These are phyloP conservation scores for Castanea sativa DNA, from an alignment of 306 rosid genomes.

Conservation along the genomic window DNA sequence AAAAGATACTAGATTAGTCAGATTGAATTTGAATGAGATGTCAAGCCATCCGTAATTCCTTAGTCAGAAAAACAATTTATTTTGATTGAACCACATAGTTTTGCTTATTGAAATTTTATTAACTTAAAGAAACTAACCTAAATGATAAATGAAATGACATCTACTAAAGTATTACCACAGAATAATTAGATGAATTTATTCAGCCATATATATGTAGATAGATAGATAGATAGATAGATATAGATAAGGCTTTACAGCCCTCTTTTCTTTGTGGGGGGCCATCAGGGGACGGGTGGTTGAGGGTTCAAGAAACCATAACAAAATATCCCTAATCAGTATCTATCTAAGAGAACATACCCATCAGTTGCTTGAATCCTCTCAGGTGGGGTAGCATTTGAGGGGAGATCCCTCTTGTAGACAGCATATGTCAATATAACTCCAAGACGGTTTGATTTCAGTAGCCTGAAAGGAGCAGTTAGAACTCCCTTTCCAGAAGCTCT, in stretches of 20 bases:
- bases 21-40: neutral
- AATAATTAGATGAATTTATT: too few relatives aligned
- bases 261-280: neutral
- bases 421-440: constrained; percentile 97
- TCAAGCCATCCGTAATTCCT: neutral
- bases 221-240: neutral
- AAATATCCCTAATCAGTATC: neutral
- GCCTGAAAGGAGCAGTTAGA: constrained; percentile 85
- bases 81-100: too few relatives aligned
- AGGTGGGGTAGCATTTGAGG: constrained; percentile 82
- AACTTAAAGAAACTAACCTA: too few relatives aligned
- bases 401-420: constrained; percentile 84
- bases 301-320: neutral
- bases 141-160: too few relatives aligned
- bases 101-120: too few relatives aligned
- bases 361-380: constrained; percentile 90
- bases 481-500: constrained; percentile 96
- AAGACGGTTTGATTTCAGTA: constrained; percentile 82
- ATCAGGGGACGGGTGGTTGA: neutral
- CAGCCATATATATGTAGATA: neutral
- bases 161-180: too few relatives aligned
- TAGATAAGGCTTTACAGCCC: neutral
- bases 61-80: too few relatives aligned
- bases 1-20: too few relatives aligned
- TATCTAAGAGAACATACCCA: constrained; percentile 51